Base-by-base conservation (phyloP, 129 eudicot species). In the Sambucus nigra region DNA sequence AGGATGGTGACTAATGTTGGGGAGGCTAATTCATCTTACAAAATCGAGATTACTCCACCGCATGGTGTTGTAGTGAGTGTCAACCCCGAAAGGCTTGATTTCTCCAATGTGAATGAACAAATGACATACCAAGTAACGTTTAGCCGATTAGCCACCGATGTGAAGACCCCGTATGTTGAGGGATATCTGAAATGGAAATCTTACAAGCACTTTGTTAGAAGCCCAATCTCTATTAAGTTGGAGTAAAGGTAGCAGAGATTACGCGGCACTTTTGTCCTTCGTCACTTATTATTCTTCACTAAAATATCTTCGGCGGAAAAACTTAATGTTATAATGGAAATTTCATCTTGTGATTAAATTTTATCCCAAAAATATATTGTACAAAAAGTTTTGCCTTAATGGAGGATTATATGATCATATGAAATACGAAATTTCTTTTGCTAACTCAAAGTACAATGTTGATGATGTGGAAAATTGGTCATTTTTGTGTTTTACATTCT, bases 1-100 rank as follows among this genome's bases (percentile, higher is more conserved):
- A 71, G 86, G 53, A 72, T 64, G 4, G 76, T 79, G 73, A 79
- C 81, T 10, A 79, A 79, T 16, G 86, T 79, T 44, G 81, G 86
- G 2, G 72, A 55, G 24, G 76, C 76, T 46, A 68, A 44, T 63
- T 75, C 75, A 18, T 52, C 68, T 12, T 79, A 74, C 27, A 25
- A 13, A 0, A 52, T 64, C 12, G 27, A 64, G 20, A 18, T 70
- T 26, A 22, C 19, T 5, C 5, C 68, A 3, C 51, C 68, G 19
- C 61, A 33, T 0, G 70, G 75, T 23, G 44, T 74, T 48, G 48
- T 29, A 0, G 19, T 76, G 29, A 14, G 0, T 14, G 78, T 76
- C 33, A 66, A 57, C 27, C 78, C 82, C 5, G 24, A 65, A 18
- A 63, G 28, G 2, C 74, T 76, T 0, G 31, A 49, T 14, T 74